Evolutionary conservation across 177 flowering plant genomes (phyloP).

Genomic region (Tripterygium wilfordii): DNA sequence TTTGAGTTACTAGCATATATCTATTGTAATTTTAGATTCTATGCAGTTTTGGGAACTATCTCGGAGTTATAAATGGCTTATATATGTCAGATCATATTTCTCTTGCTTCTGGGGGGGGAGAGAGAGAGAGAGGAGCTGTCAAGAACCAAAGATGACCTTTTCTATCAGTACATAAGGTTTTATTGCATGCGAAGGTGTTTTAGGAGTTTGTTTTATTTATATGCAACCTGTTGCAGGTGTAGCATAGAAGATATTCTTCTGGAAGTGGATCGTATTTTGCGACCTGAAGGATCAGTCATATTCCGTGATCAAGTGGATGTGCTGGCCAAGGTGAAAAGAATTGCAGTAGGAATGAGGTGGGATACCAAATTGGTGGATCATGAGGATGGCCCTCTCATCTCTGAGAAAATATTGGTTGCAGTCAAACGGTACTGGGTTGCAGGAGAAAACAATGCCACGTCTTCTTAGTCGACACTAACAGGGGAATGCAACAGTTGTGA

Average conservation of each 20-base stretch:
- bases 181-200: too few species aligned
- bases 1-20: too few species aligned
- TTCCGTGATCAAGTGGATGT: slow-evolving; percentile 37
- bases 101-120: too few species aligned
- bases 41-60: too few species aligned
- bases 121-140: too few species aligned
- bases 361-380: slow-evolving; percentile 45
- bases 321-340: slow-evolving; percentile 31
- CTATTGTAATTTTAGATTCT: too few species aligned
- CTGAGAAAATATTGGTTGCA: slow-evolving; percentile 37
- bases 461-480: neutral
- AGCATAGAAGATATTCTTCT: slow-evolving; percentile 35
- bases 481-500: too few species aligned
- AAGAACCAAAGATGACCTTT: too few species aligned
- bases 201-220: too few species aligned
- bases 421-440: slow-evolving; percentile 54
- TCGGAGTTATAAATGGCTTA: too few species aligned
- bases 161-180: too few species aligned
- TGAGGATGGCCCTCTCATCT: slow-evolving; percentile 45
- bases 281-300: slow-evolving; percentile 54
- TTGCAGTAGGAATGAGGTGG: slow-evolving; percentile 44
- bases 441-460: slow-evolving; percentile 8
- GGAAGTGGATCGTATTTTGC: slow-evolving; percentile 44
- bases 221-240: slow-evolving; percentile 31
- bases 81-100: too few species aligned